These are phyloP conservation scores for Talaromyces sp. DNA, from an alignment of 2,329 filamentous ascomycete genomes.

Conservation along the genomic window DNA sequence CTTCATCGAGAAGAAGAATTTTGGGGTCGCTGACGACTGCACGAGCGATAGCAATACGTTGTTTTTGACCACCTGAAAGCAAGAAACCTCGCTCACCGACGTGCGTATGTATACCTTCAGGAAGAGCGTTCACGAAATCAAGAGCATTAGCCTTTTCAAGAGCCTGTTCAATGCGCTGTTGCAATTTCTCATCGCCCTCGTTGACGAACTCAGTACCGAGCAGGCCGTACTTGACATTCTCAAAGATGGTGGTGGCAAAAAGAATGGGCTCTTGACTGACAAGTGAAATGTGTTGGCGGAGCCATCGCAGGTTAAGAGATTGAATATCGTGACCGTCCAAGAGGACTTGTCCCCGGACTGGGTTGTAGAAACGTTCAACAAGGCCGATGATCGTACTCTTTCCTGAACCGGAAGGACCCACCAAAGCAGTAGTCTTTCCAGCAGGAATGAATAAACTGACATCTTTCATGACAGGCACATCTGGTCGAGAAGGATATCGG, in stretches of 20 bases:
- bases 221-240: slow-evolving; percentile 86
- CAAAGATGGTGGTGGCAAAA: slow-evolving; percentile 82
- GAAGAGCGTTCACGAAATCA: slow-evolving; percentile 77
- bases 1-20: slow-evolving; percentile 89
- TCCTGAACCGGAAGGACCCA: slow-evolving; percentile 89
- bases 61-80: slow-evolving; percentile 91
- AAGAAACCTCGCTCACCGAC: slow-evolving; percentile 94
- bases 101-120: slow-evolving; percentile 86
- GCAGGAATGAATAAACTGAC: slow-evolving; percentile 77
- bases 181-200: slow-evolving; percentile 63
- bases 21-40: slow-evolving; percentile 89
- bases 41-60: slow-evolving; percentile 90
- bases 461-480: slow-evolving; percentile 82
- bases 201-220: slow-evolving; percentile 77
- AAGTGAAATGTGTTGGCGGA: slow-evolving; percentile 85
- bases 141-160: slow-evolving; percentile 91
- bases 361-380: slow-evolving; percentile 90
- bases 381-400: slow-evolving; percentile 94
- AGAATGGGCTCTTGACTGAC: slow-evolving; percentile 91
- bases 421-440: slow-evolving; percentile 87
- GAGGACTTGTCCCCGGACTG: slow-evolving; percentile 71
- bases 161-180: slow-evolving; percentile 70
- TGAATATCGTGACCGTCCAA: slow-evolving; percentile 81
- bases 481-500: slow-evolving; percentile 89
- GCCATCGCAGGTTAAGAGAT: slow-evolving; percentile 80